These are phyloP conservation scores for Hibiscus trionum DNA, from an alignment of 345 rosid species.

Conservation along the genomic window DNA sequence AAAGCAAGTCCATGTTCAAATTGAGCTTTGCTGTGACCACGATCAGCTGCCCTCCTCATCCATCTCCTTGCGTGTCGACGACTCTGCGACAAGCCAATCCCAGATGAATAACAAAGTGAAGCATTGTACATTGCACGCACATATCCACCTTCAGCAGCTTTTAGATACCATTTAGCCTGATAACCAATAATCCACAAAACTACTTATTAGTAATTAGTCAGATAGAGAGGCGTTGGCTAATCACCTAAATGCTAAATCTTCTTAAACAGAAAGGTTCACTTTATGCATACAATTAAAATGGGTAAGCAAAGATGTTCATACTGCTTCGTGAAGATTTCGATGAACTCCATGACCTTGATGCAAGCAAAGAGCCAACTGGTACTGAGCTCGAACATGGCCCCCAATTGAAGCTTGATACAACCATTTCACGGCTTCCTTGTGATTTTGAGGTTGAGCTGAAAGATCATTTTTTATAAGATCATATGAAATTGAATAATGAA, in stretches of 20 bases:
- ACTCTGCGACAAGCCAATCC: constrained; percentile 66
- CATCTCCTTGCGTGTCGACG: constrained; percentile 58
- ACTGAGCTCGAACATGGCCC: constrained; percentile 77
- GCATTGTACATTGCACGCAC: constrained; percentile 84
- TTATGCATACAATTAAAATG: not conserved
- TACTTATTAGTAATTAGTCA: not conserved
- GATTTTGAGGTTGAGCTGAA: constrained; percentile 60
- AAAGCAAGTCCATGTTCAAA: constrained; percentile 80
- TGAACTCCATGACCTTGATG: constrained; percentile 64
- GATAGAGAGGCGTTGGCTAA: not conserved
- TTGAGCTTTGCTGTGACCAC: constrained; percentile 85
- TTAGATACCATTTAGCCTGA: constrained; percentile 72
- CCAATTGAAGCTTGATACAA: constrained; percentile 47
- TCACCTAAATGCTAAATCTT: not conserved
- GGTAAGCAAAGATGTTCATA: constrained; percentile 21
- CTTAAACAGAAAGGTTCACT: not conserved
- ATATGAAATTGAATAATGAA: not conserved
- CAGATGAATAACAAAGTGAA: constrained; percentile 68
- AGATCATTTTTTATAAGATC: not conserved
- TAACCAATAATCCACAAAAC: not conserved
- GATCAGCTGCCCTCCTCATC: constrained; percentile 96
- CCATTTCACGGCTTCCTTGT: constrained; percentile 63
- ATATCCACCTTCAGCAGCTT: constrained; percentile 87
- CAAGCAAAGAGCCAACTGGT: constrained; percentile 81
- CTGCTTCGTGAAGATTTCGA: constrained; percentile 53